Evolutionary conservation across 1,284 basidiomycete genomes (phyloP).

Genomic region (Thecaphora frezii): DNA sequence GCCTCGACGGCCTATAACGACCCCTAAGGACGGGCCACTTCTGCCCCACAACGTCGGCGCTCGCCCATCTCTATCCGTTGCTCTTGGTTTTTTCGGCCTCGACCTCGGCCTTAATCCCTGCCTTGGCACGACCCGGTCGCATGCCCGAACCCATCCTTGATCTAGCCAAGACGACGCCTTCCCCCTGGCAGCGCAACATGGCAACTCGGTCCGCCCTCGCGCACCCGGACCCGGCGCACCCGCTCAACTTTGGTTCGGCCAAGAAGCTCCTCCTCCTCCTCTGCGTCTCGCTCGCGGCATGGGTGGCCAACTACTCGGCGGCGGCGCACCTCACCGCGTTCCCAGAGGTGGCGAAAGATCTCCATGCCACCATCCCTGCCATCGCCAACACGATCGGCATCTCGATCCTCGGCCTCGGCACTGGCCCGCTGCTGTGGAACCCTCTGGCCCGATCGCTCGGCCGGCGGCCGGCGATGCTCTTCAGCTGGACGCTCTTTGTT

Average conservation of each 20-base stretch:
- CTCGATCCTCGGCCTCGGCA: slow-evolving; percentile 59
- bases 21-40: too few relatives aligned
- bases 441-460: slow-evolving; percentile 48
- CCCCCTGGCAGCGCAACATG: background rate
- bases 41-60: too few relatives aligned
- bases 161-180: background rate
- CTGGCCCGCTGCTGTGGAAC: slow-evolving; percentile 56
- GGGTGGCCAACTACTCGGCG: slow-evolving; percentile 52
- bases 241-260: slow-evolving; percentile 42
- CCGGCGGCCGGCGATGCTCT: slow-evolving; percentile 56
- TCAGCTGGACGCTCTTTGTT: slow-evolving; percentile 58
- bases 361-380: slow-evolving; percentile 40
- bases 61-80: too few relatives aligned
- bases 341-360: slow-evolving; percentile 41
- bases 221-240: slow-evolving; percentile 35
- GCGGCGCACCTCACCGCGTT: slow-evolving; percentile 43
- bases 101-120: too few relatives aligned
- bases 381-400: slow-evolving; percentile 59
- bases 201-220: slow-evolving; percentile 1
- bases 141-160: too few relatives aligned
- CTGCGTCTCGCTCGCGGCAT: slow-evolving; percentile 44
- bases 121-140: too few relatives aligned
- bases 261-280: slow-evolving; percentile 55
- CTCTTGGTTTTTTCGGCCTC: too few relatives aligned
- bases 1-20: too few relatives aligned